phyloP scores from a whole-genome alignment of 495 filamentous ascomycete genomes.

The Aspergillus cavernicola region DNA sequence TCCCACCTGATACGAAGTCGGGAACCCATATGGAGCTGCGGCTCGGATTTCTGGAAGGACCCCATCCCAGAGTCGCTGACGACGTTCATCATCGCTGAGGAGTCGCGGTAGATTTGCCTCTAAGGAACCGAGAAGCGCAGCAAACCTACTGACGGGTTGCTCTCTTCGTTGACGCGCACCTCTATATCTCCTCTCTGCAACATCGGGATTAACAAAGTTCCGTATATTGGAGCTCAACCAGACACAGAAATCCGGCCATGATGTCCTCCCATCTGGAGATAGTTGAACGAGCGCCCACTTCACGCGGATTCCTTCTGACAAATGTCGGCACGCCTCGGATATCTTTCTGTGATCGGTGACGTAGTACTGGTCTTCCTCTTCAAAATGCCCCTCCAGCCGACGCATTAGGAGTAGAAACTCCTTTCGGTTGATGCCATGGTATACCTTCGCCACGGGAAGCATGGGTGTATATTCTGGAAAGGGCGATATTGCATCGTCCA shows the following conservation, averaged over 20 bases:
- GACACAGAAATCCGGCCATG: slow-evolving; percentile 6
- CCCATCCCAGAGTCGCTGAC: slow-evolving; percentile 4
- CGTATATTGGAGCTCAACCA: background rate
- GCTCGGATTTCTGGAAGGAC: slow-evolving; percentile 6
- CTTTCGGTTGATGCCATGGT: background rate
- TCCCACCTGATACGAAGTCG: background rate
- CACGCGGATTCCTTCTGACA: background rate
- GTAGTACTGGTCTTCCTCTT: background rate
- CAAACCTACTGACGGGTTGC: background rate
- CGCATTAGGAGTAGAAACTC: slow-evolving; percentile 1
- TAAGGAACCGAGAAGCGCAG: background rate
- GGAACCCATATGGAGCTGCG: background rate
- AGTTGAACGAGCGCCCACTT: slow-evolving; percentile 1
- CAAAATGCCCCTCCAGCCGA: background rate
- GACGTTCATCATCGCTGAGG: slow-evolving; percentile 5
- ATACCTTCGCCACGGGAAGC: background rate
- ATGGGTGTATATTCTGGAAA: background rate
- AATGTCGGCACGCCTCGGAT: background rate
- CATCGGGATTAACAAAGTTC: background rate
- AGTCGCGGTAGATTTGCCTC: background rate
- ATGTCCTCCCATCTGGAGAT: background rate
- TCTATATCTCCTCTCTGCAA: slow-evolving; percentile 3
- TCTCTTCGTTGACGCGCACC: background rate
- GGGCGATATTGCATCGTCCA: background rate
- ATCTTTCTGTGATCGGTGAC: slow-evolving; percentile 1